phyloP scores from a whole-genome alignment of 805 yeast species.

The Saccharomycopsis oosterbeekiorum region DNA sequence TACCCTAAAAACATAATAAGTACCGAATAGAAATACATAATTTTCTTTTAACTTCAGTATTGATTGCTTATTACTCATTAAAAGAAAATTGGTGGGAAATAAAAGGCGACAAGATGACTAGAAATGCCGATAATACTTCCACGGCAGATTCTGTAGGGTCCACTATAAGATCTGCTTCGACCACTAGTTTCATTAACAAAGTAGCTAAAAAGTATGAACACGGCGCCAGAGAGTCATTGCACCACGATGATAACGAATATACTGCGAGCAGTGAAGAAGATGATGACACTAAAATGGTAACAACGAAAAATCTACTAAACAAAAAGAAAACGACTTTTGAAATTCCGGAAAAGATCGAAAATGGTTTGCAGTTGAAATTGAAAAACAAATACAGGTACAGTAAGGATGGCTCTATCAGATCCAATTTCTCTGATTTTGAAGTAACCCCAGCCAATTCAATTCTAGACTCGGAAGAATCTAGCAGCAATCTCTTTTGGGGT shows the following conservation, averaged over 20 bases:
- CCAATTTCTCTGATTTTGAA: conserved; percentile 23
- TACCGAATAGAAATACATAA: too few relatives aligned
- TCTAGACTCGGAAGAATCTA: conserved; percentile 20
- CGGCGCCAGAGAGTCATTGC: not conserved
- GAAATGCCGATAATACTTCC: not conserved
- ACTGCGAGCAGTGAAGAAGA: not conserved
- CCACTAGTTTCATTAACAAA: not conserved
- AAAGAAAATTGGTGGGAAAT: too few relatives aligned
- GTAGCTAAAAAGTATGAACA: not conserved
- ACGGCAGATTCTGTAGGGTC: not conserved
- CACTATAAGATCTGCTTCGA: not conserved
- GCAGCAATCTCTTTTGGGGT: conserved; percentile 48
- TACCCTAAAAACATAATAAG: too few relatives aligned
- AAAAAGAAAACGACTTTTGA: not conserved
- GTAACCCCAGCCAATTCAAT: conserved; percentile 20
- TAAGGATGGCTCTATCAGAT: conserved; percentile 23
- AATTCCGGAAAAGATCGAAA: not conserved
- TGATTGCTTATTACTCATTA: too few relatives aligned
- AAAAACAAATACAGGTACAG: conserved; percentile 14
- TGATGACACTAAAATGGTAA: not conserved
- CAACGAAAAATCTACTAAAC: not conserved
- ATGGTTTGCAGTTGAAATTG: not conserved
- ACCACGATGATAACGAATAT: not conserved
- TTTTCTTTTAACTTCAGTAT: too few relatives aligned
- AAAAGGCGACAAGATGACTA: too few relatives aligned